Evolutionary conservation across 805 yeast species (phyloP).

Genomic region (Monosporozyma servazzii): DNA sequence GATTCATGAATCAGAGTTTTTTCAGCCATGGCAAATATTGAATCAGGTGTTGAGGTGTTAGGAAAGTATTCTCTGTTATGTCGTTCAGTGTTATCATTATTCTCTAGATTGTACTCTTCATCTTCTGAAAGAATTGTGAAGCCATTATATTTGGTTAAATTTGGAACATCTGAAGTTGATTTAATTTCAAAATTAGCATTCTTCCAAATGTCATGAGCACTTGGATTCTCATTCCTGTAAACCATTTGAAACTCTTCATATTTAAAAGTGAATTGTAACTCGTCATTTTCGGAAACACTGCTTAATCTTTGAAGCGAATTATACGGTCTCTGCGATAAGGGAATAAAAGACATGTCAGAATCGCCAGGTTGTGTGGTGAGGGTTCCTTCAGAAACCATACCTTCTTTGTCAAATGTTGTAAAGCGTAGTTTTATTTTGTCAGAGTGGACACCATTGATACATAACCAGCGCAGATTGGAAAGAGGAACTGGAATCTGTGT

Average conservation of each 20-base stretch:
- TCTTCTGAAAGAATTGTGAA: neutral
- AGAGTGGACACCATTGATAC: conserved; percentile 3
- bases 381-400: neutral
- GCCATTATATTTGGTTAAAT: neutral
- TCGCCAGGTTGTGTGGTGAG: neutral
- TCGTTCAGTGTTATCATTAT: neutral
- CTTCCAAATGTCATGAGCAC: neutral
- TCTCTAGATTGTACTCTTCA: neutral
- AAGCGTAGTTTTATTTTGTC: conserved; percentile 10
- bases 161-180: neutral
- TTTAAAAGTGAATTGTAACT: neutral
- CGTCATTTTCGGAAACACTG: neutral
- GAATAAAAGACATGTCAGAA: neutral
- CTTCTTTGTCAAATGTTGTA: conserved; percentile 15
- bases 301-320: neutral
- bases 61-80: neutral
- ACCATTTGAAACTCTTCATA: neutral
- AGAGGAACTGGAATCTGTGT: conserved; percentile 24
- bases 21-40: neutral
- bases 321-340: neutral
- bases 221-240: neutral
- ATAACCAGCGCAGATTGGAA: conserved; percentile 10
- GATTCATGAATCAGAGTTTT: neutral
- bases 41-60: neutral
- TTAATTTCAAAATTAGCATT: neutral